These are phyloP conservation scores for Tuber indicum DNA, from an alignment of 495 filamentous ascomycete species.

Conservation along the genomic window DNA sequence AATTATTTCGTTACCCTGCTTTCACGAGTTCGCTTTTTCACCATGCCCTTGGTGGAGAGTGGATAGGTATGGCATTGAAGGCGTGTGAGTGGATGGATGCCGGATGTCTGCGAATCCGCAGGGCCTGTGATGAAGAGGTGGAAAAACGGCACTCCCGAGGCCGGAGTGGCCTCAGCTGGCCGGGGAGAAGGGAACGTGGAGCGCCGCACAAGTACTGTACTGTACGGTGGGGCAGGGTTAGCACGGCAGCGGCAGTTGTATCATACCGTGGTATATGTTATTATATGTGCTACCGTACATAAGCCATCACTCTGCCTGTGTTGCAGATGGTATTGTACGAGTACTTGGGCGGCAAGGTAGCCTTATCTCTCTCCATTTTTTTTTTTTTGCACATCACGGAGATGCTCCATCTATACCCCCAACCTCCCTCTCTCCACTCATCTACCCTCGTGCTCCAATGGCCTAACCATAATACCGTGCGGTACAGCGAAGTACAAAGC, in stretches of 20 bases:
- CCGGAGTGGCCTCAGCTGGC: background rate
- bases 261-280: too few species aligned
- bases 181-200: background rate
- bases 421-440: background rate
- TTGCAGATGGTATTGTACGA: background rate
- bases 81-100: background rate
- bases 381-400: background rate
- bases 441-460: background rate
- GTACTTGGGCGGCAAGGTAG: background rate
- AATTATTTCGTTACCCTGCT: too few species aligned
- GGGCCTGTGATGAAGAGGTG: background rate
- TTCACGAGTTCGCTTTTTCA: too few species aligned
- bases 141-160: background rate
- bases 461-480: background rate
- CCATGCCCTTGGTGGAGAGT: too few species aligned
- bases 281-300: background rate
- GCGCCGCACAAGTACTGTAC: background rate
- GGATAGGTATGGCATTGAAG: background rate
- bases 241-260: background rate
- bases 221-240: background rate
- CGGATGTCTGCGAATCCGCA: background rate
- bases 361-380: background rate
- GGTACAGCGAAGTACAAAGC: constrained; percentile 8
- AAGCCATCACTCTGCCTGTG: background rate
- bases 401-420: background rate